phyloP scores from a whole-genome alignment of 1,284 basidiomycete genomes.

The Ustilago curta region DNA sequence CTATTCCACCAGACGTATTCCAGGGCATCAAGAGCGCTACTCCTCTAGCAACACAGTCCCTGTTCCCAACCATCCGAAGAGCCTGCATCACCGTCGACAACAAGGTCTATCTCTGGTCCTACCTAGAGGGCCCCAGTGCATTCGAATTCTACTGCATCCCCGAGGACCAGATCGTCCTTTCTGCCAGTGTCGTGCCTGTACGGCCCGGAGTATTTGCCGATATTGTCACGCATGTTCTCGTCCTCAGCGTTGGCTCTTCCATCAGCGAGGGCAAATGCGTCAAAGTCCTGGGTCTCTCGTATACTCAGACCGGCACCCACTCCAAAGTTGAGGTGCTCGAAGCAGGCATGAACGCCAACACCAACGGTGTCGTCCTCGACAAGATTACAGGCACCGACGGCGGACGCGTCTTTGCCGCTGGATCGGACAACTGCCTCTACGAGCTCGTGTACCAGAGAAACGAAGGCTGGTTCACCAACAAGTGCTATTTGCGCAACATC shows the following conservation, averaged over 20 bases:
- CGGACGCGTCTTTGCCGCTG: slow-evolving; percentile 90
- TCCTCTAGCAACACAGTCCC: slow-evolving; percentile 72
- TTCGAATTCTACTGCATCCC: slow-evolving; percentile 90
- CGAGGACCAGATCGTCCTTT: slow-evolving; percentile 83
- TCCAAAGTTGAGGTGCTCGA: slow-evolving; percentile 83
- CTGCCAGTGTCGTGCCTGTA: slow-evolving; percentile 70
- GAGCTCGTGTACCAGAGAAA: slow-evolving; percentile 92
- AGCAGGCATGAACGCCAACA: slow-evolving; percentile 83
- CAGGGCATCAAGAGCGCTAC: slow-evolving; percentile 59
- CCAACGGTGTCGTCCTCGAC: slow-evolving; percentile 80
- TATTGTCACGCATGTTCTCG: slow-evolving; percentile 87
- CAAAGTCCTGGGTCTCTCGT: slow-evolving; percentile 83
- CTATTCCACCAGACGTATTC: slow-evolving; percentile 59
- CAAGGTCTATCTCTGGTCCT: slow-evolving; percentile 96
- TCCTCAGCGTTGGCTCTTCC: slow-evolving; percentile 79
- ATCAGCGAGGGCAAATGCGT: slow-evolving; percentile 75
- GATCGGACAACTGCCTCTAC: slow-evolving; percentile 87
- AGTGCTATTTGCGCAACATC: slow-evolving; percentile 79
- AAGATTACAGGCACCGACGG: slow-evolving; percentile 82
- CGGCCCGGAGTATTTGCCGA: slow-evolving; percentile 84
- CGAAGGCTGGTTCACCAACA: slow-evolving; percentile 91
- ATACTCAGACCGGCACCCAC: slow-evolving; percentile 69
- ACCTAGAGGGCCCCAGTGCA: slow-evolving; percentile 88
- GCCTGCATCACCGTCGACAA: slow-evolving; percentile 97
- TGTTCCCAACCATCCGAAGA: slow-evolving; percentile 91